These are phyloP conservation scores for Pleoardoris graminearum DNA, from an alignment of 2,329 filamentous ascomycete species.

Conservation along the genomic window DNA sequence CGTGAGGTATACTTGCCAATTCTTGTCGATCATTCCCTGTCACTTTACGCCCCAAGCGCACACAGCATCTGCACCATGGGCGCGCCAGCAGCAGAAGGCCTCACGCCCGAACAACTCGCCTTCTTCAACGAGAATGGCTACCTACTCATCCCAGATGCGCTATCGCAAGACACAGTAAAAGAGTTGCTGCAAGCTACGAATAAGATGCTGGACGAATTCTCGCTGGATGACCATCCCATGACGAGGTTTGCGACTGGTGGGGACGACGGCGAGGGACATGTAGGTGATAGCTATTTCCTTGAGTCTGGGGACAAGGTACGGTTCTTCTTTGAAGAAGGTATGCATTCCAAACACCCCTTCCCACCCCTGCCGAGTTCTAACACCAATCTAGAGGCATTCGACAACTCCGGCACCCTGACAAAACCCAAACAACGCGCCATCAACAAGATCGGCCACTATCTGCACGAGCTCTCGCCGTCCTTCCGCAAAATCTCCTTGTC, in stretches of 20 bases:
- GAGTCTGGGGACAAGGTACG: slow-evolving; percentile 86
- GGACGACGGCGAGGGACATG: slow-evolving; percentile 68
- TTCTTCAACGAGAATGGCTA: slow-evolving; percentile 84
- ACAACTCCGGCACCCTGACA: slow-evolving; percentile 62
- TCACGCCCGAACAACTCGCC: slow-evolving; percentile 71
- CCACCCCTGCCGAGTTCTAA: background rate
- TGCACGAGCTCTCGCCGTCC: slow-evolving; percentile 51
- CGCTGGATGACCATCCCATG: slow-evolving; percentile 83
- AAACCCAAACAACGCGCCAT: slow-evolving; percentile 84
- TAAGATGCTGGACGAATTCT: slow-evolving; percentile 72
- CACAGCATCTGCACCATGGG: slow-evolving; percentile 18
- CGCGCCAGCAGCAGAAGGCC: slow-evolving; percentile 50
- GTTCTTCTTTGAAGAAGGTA: slow-evolving; percentile 91
- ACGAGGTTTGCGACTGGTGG: slow-evolving; percentile 90
- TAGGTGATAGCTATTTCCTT: slow-evolving; percentile 94
- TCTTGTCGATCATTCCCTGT: background rate
- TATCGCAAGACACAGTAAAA: slow-evolving; percentile 66
- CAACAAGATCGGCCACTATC: slow-evolving; percentile 65
- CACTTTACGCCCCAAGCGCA: background rate
- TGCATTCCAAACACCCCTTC: background rate
- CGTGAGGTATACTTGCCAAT: background rate
- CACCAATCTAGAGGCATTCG: slow-evolving; percentile 69
- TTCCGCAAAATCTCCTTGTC: slow-evolving; percentile 59
- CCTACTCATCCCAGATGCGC: slow-evolving; percentile 79
- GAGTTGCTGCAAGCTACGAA: slow-evolving; percentile 75